Conservation (phyloP, 1,139 yeast genomes). For the Scheffersomyces segobiensis region DNA sequence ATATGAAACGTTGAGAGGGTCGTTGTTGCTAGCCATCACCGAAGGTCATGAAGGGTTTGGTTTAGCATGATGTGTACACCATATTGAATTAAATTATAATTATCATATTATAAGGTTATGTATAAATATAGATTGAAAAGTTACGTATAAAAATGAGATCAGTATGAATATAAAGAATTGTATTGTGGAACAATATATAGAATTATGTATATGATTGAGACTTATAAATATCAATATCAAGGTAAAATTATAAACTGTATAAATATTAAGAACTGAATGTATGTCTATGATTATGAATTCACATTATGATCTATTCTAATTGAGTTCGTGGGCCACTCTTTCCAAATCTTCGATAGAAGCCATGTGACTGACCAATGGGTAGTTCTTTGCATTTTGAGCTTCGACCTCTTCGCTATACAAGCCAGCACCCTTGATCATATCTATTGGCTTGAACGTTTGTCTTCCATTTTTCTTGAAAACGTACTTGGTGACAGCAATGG, state of each 20-base stretch:
- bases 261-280: not conserved
- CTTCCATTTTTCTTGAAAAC: constrained; percentile 73
- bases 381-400: constrained; percentile 32
- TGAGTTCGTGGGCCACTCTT: constrained; percentile 4
- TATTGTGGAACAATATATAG: not conserved
- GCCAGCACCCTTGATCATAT: constrained; percentile 57
- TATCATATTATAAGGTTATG: not conserved
- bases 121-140: too few species aligned
- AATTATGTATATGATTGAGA: not conserved
- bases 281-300: not conserved
- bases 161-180: not conserved
- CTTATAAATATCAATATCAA: too few species aligned
- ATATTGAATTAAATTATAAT: not conserved
- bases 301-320: not conserved
- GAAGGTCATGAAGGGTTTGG: constrained; percentile 99
- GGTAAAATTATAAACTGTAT: not conserved
- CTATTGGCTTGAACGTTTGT: constrained; percentile 66
- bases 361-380: constrained; percentile 29
- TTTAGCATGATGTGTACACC: constrained; percentile 46
- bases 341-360: constrained; percentile 34
- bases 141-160: not conserved
- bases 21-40: constrained; percentile 79
- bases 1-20: constrained; percentile 81
- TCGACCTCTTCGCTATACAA: constrained; percentile 54
- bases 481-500: constrained; percentile 73